These are phyloP conservation scores for Myxozyma monticola DNA, from an alignment of 805 yeast genomes.

Conservation along the genomic window DNA sequence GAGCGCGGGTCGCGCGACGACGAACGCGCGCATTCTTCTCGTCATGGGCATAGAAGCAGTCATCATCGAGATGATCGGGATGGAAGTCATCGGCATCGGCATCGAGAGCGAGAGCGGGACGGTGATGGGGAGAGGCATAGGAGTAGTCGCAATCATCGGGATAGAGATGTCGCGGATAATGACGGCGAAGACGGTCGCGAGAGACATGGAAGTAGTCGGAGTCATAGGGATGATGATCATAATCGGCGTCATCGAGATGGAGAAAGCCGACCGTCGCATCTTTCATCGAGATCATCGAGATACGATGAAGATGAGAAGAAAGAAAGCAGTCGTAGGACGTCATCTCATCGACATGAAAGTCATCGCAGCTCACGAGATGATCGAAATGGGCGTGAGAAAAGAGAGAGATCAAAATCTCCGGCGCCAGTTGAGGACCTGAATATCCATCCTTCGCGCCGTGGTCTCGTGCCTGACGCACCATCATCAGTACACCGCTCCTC, in stretches of 20 bases:
- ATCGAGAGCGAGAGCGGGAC: background rate
- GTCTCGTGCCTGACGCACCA: background rate
- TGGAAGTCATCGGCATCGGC: background rate
- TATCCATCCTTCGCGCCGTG: background rate
- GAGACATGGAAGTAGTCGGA: background rate
- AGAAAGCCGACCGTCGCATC: background rate
- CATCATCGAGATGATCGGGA: background rate
- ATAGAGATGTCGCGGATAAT: background rate
- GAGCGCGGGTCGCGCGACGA: too few relatives aligned
- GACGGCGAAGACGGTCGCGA: background rate
- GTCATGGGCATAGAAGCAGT: background rate
- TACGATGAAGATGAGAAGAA: background rate
- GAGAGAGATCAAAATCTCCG: too few relatives aligned
- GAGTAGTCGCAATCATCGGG: background rate
- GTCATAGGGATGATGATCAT: conserved; percentile 1
- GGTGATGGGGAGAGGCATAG: background rate
- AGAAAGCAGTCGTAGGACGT: too few relatives aligned
- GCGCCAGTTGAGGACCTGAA: too few relatives aligned
- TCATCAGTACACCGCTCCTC: background rate
- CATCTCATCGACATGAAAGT: too few relatives aligned
- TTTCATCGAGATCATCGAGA: background rate
- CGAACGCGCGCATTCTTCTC: too few relatives aligned
- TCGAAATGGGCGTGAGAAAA: too few relatives aligned
- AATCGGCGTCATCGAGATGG: background rate
- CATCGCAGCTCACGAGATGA: too few relatives aligned